Evolutionary conservation across 192 early-diverging fungal species (phyloP).

Genomic region (Chytriomyces hyalinus): DNA sequence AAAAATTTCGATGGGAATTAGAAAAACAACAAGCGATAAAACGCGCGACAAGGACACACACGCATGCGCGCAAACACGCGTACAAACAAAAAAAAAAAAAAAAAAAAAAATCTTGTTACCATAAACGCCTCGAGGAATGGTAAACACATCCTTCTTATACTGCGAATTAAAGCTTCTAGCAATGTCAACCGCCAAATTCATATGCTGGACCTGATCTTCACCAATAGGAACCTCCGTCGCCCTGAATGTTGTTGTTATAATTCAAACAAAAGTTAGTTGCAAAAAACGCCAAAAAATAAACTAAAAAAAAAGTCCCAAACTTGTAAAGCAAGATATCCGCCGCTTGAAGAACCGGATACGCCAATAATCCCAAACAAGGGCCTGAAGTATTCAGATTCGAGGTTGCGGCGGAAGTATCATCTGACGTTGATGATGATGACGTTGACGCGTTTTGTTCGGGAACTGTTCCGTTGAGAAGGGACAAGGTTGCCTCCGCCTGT

Average conservation of each 20-base stretch:
- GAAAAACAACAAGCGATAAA: not conserved
- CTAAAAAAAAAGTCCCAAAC: slow-evolving; percentile 31
- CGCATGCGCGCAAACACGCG: not conserved
- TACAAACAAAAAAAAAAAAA: not conserved
- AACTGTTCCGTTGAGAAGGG: slow-evolving; percentile 18
- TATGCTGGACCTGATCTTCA: slow-evolving; percentile 90
- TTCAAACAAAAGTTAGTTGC: no score
- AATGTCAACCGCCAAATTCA: slow-evolving; percentile 85
- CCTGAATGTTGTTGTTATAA: slow-evolving; percentile 8
- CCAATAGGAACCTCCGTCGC: slow-evolving; percentile 90
- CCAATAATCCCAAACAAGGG: slow-evolving; percentile 78
- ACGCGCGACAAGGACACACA: not conserved
- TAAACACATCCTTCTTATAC: slow-evolving; percentile 67
- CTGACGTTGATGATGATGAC: no score
- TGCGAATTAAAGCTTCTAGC: slow-evolving; percentile 77
- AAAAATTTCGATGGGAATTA: not conserved
- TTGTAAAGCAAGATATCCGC: slow-evolving; percentile 90
- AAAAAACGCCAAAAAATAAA: no score
- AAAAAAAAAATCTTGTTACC: slow-evolving; percentile 44
- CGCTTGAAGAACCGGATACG: slow-evolving; percentile 91
- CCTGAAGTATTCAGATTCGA: slow-evolving; percentile 30
- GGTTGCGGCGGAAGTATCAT: not conserved
- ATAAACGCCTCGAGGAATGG: slow-evolving; percentile 68
- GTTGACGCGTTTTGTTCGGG: slow-evolving; percentile 11
- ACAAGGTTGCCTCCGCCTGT: slow-evolving; percentile 33